Percentiles rank a stretch among this genome's conserved stretches.
Conservation (phyloP, 805 yeast genomes). For the Yarrowia bubula region DNA sequence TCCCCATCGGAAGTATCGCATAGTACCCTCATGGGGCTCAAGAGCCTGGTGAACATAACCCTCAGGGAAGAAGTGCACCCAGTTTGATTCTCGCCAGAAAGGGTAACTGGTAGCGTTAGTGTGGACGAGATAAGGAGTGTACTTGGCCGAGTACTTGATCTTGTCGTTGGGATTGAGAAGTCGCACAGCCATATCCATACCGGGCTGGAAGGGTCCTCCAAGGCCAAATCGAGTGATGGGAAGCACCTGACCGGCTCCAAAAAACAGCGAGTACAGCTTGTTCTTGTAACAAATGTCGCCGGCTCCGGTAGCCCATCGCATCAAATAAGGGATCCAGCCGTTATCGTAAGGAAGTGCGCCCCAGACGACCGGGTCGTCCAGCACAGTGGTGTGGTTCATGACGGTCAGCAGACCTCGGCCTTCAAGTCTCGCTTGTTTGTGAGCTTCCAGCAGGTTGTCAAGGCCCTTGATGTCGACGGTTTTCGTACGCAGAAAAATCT, state of each 20-base stretch:
- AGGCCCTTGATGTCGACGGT: conserved; percentile 48
- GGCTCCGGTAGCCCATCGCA: conserved; percentile 96
- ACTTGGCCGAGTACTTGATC: conserved; percentile 16
- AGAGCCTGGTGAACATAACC: conserved; percentile 82
- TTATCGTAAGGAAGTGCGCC: conserved; percentile 76
- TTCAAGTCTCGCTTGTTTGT: conserved; percentile 60
- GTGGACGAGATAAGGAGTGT: not conserved
- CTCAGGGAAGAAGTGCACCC: conserved; percentile 96
- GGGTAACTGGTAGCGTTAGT: conserved; percentile 22
- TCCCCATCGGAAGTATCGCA: conserved; percentile 97
- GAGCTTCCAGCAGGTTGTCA: conserved; percentile 62
- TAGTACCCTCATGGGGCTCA: conserved; percentile 69
- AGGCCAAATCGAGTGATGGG: conserved; percentile 84
- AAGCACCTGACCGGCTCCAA: conserved; percentile 84
- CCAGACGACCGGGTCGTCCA: conserved; percentile 91
- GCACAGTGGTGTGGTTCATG: conserved; percentile 72
- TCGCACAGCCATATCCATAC: conserved; percentile 81
- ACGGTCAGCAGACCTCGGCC: conserved; percentile 76
- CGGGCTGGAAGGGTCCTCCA: conserved; percentile 83
- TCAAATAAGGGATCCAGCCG: conserved; percentile 58
- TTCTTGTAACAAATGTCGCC: conserved; percentile 73
- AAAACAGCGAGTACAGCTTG: conserved; percentile 47
- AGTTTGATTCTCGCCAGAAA: conserved; percentile 36
- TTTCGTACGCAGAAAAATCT: not conserved
- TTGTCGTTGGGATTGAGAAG: conserved; percentile 48